Evolutionary conservation across 1,284 basidiomycete genomes (phyloP).

Genomic region (Naganishia albida): DNA sequence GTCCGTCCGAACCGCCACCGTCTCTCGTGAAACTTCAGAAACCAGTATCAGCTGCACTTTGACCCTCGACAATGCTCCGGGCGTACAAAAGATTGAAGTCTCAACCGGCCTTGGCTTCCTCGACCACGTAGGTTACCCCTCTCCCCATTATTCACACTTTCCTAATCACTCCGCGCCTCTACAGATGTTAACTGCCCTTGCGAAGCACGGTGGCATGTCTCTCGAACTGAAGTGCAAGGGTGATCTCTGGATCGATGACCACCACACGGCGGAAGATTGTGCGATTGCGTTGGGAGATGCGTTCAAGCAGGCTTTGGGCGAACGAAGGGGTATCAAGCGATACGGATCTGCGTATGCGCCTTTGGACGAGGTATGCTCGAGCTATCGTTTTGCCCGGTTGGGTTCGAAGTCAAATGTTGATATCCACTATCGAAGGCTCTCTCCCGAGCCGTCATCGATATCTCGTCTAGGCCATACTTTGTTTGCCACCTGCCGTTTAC

Average conservation of each 20-base stretch:
- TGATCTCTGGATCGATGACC: slow-evolving; percentile 97
- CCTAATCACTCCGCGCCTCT: background rate
- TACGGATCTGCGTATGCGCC: slow-evolving; percentile 98
- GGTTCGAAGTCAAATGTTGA: background rate
- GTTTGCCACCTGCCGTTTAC: slow-evolving; percentile 84
- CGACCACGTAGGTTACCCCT: slow-evolving; percentile 73
- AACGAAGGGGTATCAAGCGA: slow-evolving; percentile 88
- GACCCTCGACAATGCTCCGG: slow-evolving; percentile 77
- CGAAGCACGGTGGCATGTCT: slow-evolving; percentile 91
- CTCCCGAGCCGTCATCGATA: slow-evolving; percentile 93
- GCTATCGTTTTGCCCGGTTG: too few species aligned
- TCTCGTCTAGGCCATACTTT: slow-evolving; percentile 95
- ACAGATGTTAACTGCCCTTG: slow-evolving; percentile 92
- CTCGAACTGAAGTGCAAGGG: slow-evolving; percentile 87
- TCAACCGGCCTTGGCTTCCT: slow-evolving; percentile 97
- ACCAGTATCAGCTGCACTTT: slow-evolving; percentile 83
- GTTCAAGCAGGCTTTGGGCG: slow-evolving; percentile 93
- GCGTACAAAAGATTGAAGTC: slow-evolving; percentile 69
- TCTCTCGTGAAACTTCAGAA: slow-evolving; percentile 88
- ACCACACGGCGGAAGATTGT: slow-evolving; percentile 97
- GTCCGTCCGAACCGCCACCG: slow-evolving; percentile 61
- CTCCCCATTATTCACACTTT: background rate
- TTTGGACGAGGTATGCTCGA: slow-evolving; percentile 77
- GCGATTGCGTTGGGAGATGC: slow-evolving; percentile 89
- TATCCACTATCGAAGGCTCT: slow-evolving; percentile 66